phyloP scores from a whole-genome alignment of 2,329 filamentous ascomycete genomes.

The Plenodomus biglobosus region DNA sequence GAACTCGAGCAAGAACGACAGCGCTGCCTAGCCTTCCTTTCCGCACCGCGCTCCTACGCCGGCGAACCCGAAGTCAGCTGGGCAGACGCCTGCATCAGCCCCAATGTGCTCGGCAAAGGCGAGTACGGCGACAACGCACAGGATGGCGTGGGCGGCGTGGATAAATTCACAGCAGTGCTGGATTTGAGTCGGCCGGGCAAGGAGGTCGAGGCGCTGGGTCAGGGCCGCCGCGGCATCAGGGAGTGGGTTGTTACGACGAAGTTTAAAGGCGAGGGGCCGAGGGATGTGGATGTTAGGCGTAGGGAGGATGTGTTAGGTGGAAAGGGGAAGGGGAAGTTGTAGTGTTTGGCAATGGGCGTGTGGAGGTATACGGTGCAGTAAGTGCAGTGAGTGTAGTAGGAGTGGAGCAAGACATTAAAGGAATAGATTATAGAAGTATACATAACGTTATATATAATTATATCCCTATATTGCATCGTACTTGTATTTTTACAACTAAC shows the following conservation, averaged over 20 bases:
- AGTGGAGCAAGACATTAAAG: no score
- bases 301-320: slow-evolving; percentile 49
- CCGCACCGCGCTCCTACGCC: slow-evolving; percentile 52
- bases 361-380: no score
- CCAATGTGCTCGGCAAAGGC: slow-evolving; percentile 44
- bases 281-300: slow-evolving; percentile 56
- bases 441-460: no score
- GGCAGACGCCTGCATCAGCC: slow-evolving; percentile 48
- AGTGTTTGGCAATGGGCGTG: no score
- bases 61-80: slow-evolving; percentile 43
- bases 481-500: no score
- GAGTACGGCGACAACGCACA: slow-evolving; percentile 38
- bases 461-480: no score
- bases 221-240: slow-evolving; percentile 52
- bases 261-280: slow-evolving; percentile 59
- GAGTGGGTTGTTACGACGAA: slow-evolving; percentile 60
- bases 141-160: slow-evolving; percentile 37
- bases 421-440: no score
- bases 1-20: slow-evolving; percentile 47
- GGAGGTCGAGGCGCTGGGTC: slow-evolving; percentile 56
- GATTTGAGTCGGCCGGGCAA: slow-evolving; percentile 57
- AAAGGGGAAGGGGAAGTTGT: slow-evolving; percentile 18
- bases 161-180: slow-evolving; percentile 56
- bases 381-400: no score
- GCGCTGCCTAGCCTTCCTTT: slow-evolving; percentile 49